Evolutionary conservation across 106 monocot species (phyloP), one percentile per base, ranked within the genome.

Genomic region (Hemerocallis citrina): DNA sequence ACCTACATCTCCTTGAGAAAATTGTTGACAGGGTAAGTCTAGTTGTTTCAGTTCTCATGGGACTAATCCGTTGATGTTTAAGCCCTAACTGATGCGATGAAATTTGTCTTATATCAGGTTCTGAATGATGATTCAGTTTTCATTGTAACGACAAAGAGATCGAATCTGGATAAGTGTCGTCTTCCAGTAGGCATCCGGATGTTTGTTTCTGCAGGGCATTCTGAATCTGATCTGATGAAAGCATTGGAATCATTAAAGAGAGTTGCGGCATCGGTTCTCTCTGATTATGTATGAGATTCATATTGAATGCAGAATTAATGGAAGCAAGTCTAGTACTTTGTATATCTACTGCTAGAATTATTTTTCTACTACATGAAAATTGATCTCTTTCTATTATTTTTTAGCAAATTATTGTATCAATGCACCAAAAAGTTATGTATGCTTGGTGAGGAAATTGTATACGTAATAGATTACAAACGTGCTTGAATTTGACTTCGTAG

Each of bases 201-300:
- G 55, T 80, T 80, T 31, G 73, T 85, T 63, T 85, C 80, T 29
- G 72, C 80, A 24, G 85, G 74, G 3, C 85, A 85, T 61, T 70
- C 80, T 19, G 62, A 77, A 59, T 61, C 52, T 10, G 79, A 85
- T 56, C 52, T 85, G 31, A 23, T 49, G 5, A 80, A 67, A 43
- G 73, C 76, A 40, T 21, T 66, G 12, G 77, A 45, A 33, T 75
- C 85, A 8, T 54, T 85, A 34, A 85, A 77, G 66, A 80, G 80
- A 65, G 65, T 80, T 71, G 76, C 85, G 60, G 63, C 73, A 10
- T 67, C 52, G 15, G 59, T 64, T 23, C 41, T 77, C 13, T 63
- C 72, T 10, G 62, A 57, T 14, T 21, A 55, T 35, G 62, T 46
- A 31, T 72, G 72, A 78, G 51, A 21, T 61, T 41, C 54, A 31